Conservation (phyloP, 2,329 filamentous ascomycete species). For the Neurospora crassa region DNA sequence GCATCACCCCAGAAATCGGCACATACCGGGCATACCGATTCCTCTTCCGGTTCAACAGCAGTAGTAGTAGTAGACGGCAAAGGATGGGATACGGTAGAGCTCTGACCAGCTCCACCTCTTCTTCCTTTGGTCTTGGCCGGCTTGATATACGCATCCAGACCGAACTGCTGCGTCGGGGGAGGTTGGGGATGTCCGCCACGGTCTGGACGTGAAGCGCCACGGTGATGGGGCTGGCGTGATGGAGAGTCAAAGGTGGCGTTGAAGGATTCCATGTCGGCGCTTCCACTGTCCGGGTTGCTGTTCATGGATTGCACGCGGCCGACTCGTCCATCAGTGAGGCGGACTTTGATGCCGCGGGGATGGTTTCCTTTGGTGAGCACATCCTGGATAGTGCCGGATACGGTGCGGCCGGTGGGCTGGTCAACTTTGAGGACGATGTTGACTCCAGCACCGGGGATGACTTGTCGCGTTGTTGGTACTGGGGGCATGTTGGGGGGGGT, state of each 20-base stretch:
- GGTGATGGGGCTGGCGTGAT: not conserved
- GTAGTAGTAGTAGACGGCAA: not conserved
- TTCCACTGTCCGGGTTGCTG: constrained; percentile 15
- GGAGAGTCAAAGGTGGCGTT: constrained; percentile 1
- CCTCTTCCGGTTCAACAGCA: constrained; percentile 3
- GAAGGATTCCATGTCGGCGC: not conserved
- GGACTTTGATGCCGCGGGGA: constrained; percentile 70
- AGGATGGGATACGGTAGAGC: not conserved
- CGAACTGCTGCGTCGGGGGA: constrained; percentile 24
- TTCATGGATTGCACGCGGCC: constrained; percentile 61
- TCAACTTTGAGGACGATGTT: constrained; percentile 69
- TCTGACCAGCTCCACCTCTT: constrained; percentile 13
- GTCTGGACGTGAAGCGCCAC: not conserved
- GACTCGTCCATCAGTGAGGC: constrained; percentile 60
- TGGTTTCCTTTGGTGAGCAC: constrained; percentile 66
- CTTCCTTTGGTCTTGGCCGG: constrained; percentile 23
- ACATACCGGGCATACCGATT: constrained; percentile 53
- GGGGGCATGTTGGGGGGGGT: constrained; percentile 11
- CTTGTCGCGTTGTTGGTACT: constrained; percentile 40
- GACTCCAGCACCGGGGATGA: constrained; percentile 53
- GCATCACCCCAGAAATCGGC: constrained; percentile 58
- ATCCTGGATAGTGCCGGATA: constrained; percentile 55
- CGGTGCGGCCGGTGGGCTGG: constrained; percentile 64
- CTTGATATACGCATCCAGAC: constrained; percentile 42
- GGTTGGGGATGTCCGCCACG: constrained; percentile 1